Evolutionary conservation across 1,284 basidiomycete genomes (phyloP), one percentile per base, ranked within the genome.

Genomic region (Cryptococcus floricola): DNA sequence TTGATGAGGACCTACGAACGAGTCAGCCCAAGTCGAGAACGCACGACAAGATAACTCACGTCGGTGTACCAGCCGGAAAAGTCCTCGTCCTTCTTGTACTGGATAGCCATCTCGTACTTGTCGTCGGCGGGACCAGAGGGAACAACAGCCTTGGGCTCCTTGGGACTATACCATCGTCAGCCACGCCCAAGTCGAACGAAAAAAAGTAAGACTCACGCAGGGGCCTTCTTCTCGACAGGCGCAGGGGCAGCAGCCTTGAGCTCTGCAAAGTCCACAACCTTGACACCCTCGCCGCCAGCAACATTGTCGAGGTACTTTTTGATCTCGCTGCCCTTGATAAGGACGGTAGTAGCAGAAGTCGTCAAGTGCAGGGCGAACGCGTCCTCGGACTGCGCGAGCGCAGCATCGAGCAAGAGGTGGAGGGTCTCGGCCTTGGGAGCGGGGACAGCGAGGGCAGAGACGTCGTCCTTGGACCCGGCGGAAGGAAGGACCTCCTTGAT

Each of bases 51-150:
- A 38, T 25, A 48, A 48, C 85, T 67, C 59, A 92, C 91, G 72
- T 87, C 93, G 60, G 90, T 91, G 77, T 96, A 97, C 93, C 93
- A 97, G 34, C 85, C 84, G 10, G 92, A 81, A 75, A 97, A 96
- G 75, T 95, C 91, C 52, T 88, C 89, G 71, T 95, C 91, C 77
- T 97, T 96, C 83, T 91, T 92, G 72, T 92, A 87, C 52, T 90
- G 88, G 69, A 96, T 87, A 34, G 92, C 92, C 70, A 95, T 89
- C 79, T 93, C 89, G 39, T 91, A 85, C 2, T 89, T 87, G 54
- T 89, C 89, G 55, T 89, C 78, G 62, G 84, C 61, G 38, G 52
- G 58, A 18, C 60, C 53, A 9, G 64, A 62, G 23, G 64, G 62
- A 18, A 52, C 43, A 12, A 44, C 47, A 19, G 52, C 45, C 19